These are phyloP conservation scores for Botrytis elliptica DNA, from an alignment of 2,329 filamentous ascomycete genomes.

Conservation along the genomic window DNA sequence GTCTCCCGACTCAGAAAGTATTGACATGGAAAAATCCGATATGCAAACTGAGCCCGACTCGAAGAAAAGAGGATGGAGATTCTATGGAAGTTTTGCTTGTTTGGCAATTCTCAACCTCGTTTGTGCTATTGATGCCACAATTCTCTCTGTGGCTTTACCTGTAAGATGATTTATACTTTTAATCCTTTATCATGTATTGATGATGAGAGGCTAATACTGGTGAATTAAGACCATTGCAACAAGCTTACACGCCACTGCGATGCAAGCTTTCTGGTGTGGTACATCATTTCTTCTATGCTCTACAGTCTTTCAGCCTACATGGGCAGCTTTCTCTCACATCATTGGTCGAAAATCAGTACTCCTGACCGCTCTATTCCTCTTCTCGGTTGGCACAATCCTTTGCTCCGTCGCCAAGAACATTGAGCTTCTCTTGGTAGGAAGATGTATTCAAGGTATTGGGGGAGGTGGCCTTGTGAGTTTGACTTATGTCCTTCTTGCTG, in stretches of 20 bases:
- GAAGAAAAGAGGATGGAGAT: slow-evolving; percentile 26
- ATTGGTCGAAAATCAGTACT: slow-evolving; percentile 31
- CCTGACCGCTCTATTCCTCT: slow-evolving; percentile 29
- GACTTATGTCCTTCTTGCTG: slow-evolving; percentile 46
- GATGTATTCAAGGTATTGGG: slow-evolving; percentile 49
- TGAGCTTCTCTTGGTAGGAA: slow-evolving; percentile 37
- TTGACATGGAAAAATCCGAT: background rate
- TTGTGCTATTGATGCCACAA: slow-evolving; percentile 65
- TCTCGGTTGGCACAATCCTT: slow-evolving; percentile 36
- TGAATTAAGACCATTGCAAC: slow-evolving; percentile 51
- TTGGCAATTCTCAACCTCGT: slow-evolving; percentile 45
- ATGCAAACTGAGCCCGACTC: background rate
- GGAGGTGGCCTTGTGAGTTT: slow-evolving; percentile 50
- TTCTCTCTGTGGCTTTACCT: slow-evolving; percentile 42
- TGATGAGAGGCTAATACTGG: background rate
- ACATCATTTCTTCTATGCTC: slow-evolving; percentile 64
- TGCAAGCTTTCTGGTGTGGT: slow-evolving; percentile 67
- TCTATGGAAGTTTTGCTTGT: slow-evolving; percentile 31
- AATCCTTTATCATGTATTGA: slow-evolving; percentile 9
- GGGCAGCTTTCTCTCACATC: slow-evolving; percentile 33
- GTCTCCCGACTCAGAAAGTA: background rate
- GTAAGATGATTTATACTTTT: slow-evolving; percentile 24
- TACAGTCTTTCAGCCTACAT: slow-evolving; percentile 56
- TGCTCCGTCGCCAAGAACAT: slow-evolving; percentile 36
- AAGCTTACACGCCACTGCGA: slow-evolving; percentile 50